phyloP scores from a whole-genome alignment of 2,329 filamentous ascomycete genomes.

The Verticillium longisporum region DNA sequence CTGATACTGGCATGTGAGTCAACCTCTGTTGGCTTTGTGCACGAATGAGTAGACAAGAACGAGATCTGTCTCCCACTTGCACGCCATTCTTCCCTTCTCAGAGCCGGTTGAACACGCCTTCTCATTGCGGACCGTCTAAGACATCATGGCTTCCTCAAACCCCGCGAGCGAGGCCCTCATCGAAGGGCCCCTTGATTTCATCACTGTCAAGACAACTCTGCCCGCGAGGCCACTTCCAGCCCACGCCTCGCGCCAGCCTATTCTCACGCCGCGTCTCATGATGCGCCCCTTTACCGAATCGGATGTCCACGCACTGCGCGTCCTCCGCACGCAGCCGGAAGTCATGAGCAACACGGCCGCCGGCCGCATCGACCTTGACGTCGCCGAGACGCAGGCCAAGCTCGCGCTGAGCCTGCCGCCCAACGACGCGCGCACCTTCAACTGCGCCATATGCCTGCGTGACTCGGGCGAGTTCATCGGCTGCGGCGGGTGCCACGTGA shows the following conservation, averaged over 20 bases:
- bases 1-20: background rate
- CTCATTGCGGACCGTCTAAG: background rate
- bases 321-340: constrained; percentile 49
- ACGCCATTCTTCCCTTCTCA: background rate
- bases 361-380: constrained; percentile 33
- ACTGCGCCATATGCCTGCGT: constrained; percentile 44
- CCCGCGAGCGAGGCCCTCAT: background rate
- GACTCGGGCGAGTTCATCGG: constrained; percentile 46
- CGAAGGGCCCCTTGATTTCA: constrained; percentile 13
- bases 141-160: background rate
- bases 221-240: constrained; percentile 35
- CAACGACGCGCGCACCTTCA: constrained; percentile 44
- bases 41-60: background rate
- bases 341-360: constrained; percentile 53
- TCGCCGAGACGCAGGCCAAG: constrained; percentile 33
- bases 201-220: constrained; percentile 41
- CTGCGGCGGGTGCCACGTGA: constrained; percentile 34
- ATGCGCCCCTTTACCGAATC: constrained; percentile 41
- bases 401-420: constrained; percentile 38
- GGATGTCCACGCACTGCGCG: constrained; percentile 43
- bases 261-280: constrained; percentile 47
- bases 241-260: constrained; percentile 26
- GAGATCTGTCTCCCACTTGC: background rate
- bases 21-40: background rate
- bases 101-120: background rate